Conservation (phyloP, 2,329 filamentous ascomycete species). For the Fusarium albidum region DNA sequence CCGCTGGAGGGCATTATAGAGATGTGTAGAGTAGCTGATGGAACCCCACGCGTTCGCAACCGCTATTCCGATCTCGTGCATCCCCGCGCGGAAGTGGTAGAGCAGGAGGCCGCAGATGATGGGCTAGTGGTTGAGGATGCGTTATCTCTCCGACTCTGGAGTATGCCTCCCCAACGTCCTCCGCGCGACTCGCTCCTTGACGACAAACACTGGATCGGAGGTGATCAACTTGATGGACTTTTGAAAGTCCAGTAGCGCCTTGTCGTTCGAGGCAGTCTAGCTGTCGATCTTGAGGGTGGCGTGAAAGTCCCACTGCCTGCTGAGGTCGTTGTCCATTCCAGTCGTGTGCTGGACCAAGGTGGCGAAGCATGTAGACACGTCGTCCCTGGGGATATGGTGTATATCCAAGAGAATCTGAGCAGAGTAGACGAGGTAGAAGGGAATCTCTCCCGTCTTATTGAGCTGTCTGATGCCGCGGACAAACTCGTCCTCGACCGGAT, state of each 20-base stretch:
- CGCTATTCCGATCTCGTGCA: constrained; percentile 43
- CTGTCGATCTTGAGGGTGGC: no score
- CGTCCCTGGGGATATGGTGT: no score
- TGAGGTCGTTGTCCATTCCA: no score
- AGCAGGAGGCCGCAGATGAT: constrained; percentile 50
- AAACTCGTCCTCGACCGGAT: constrained; percentile 48
- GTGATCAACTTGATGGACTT: neutral
- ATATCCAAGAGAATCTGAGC: constrained; percentile 53
- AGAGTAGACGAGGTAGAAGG: constrained; percentile 50
- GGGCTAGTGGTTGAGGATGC: constrained; percentile 47
- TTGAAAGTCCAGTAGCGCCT: neutral
- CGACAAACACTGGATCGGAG: constrained; percentile 8
- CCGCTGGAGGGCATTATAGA: constrained; percentile 44
- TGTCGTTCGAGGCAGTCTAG: no score
- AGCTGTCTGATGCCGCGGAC: constrained; percentile 46
- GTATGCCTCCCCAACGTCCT: no score
- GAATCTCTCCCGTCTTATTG: constrained; percentile 39
- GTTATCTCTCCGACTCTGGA: constrained; percentile 25
- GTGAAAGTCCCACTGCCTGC: no score
- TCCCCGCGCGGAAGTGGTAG: constrained; percentile 41
- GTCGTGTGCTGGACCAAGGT: no score
- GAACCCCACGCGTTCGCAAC: neutral
- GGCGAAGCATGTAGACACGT: no score
- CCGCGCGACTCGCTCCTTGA: constrained; percentile 3
- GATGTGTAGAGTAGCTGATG: neutral